Evolutionary conservation across 148 eudicot genomes (phyloP), one percentile per base, ranked within the genome.

Genomic region (Vaccinium myrtillus): DNA sequence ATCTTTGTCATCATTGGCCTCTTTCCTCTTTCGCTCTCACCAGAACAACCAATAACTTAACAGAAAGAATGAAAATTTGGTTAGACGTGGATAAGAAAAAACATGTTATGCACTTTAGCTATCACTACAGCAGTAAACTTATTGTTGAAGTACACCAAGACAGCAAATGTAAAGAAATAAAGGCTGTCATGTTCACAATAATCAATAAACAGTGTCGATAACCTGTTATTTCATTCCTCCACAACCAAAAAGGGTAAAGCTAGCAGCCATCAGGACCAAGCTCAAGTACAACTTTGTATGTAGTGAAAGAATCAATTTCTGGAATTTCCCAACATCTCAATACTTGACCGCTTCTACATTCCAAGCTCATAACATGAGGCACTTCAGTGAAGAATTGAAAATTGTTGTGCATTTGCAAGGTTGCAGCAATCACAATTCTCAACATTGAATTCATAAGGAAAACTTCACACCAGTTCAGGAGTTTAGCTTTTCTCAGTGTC

Each of bases 1-100:
- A 97, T 91, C 89, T 97, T 97, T 12, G 99, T 85, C 95, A 97
- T 92, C 91, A 93, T 43, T 14, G 99, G 99, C 87, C 99, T 92
- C 91, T 97, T 97, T 79, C 96, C 99, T 88, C 98, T 90, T 51
- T 97, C 98, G 1, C 70, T 85, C 73, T 95, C 98, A 56, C 99
- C 99, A 70, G 87, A 85, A 84, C 95, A 94, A 85, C 99, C 99
- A 83, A 95, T 82, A 89, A 97, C 99, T 97, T 83, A 86, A 84
- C 36, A 58, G 25, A 78, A 50, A 49, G 50, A 51, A 87, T 75
- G 55, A 73, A 83, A 84, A 36, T 18, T 18, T 70, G 32, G 81
- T 87, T 69, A 89, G 85, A 77, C 39, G 21, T 77, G 12, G 80
- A 36, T 76, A 80, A 50, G 8, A 54, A 16, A 50, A 30, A n/a